These are phyloP conservation scores for Chimonanthus praecox DNA, from an alignment of 164 flowering plant genomes.

Conservation along the genomic window DNA sequence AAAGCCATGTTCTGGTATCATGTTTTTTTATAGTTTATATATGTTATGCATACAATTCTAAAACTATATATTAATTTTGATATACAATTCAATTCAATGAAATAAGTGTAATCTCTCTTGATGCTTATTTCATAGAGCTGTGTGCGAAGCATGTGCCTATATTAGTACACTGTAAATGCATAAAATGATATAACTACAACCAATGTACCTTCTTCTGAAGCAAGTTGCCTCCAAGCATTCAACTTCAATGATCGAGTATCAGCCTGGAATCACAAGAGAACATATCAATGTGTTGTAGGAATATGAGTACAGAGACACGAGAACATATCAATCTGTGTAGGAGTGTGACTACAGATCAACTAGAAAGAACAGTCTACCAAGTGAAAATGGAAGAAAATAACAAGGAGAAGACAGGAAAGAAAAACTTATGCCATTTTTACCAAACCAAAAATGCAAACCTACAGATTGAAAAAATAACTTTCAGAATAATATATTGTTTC, in stretches of 20 bases:
- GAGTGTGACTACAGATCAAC: background rate
- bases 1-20: too few relatives aligned
- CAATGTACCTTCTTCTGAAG: slow-evolving; percentile 68
- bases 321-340: background rate
- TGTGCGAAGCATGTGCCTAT: too few relatives aligned
- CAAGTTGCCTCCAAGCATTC: slow-evolving; percentile 82
- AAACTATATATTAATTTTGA: too few relatives aligned
- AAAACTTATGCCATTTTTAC: background rate
- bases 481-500: too few relatives aligned
- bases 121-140: too few relatives aligned
- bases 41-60: too few relatives aligned
- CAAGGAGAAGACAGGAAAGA: background rate
- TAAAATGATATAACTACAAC: background rate
- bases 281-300: background rate
- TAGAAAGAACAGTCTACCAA: background rate
- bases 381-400: background rate
- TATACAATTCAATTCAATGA: too few relatives aligned
- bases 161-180: too few relatives aligned
- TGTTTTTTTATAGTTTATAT: too few relatives aligned
- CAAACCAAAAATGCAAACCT: background rate
- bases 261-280: slow-evolving; percentile 44
- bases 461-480: background rate
- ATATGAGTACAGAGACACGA: background rate
- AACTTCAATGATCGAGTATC: slow-evolving; percentile 64
- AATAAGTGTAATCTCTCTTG: too few relatives aligned